Evolutionary conservation across 2,329 filamentous ascomycete species (phyloP).

Genomic region (Neocucurbitaria cava): DNA sequence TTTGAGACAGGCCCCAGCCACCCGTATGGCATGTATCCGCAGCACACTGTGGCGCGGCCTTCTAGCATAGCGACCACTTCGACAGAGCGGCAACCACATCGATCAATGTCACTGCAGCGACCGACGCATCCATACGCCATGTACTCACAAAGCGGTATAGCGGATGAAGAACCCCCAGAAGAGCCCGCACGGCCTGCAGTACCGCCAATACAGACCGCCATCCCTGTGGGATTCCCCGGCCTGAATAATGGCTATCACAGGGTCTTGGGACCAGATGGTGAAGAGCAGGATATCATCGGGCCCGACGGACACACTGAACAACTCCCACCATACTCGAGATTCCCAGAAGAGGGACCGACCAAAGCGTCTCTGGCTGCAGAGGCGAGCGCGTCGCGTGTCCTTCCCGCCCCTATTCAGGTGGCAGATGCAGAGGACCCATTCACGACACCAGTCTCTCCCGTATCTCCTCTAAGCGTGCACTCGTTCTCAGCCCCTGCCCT

Average conservation of each 20-base stretch:
- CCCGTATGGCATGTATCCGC: slow-evolving; percentile 84
- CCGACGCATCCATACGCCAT: slow-evolving; percentile 86
- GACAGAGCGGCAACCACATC: slow-evolving; percentile 66
- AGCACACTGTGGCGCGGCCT: slow-evolving; percentile 64
- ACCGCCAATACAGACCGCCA: slow-evolving; percentile 52
- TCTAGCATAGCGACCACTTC: slow-evolving; percentile 75
- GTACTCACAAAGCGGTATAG: slow-evolving; percentile 81
- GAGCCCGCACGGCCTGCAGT: slow-evolving; percentile 38
- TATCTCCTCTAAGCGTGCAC: slow-evolving; percentile 25
- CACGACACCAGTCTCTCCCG: slow-evolving; percentile 31
- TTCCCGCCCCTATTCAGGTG: slow-evolving; percentile 25
- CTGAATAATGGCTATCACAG: slow-evolving; percentile 72
- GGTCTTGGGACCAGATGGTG: slow-evolving; percentile 77
- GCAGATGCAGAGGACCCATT: slow-evolving; percentile 34
- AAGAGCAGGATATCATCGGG: slow-evolving; percentile 88
- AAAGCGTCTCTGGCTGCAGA: slow-evolving; percentile 58
- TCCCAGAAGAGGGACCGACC: slow-evolving; percentile 75
- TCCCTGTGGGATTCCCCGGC: slow-evolving; percentile 78
- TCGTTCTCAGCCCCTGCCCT: slow-evolving; percentile 29
- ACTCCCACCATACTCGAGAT: slow-evolving; percentile 88
- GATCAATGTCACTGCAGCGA: slow-evolving; percentile 65
- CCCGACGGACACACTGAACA: slow-evolving; percentile 90
- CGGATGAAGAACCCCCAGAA: slow-evolving; percentile 42
- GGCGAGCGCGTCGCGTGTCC: slow-evolving; percentile 40
- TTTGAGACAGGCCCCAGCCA: slow-evolving; percentile 80